Conservation (phyloP, 441 rosid genomes). For the Lepidium campestre region DNA sequence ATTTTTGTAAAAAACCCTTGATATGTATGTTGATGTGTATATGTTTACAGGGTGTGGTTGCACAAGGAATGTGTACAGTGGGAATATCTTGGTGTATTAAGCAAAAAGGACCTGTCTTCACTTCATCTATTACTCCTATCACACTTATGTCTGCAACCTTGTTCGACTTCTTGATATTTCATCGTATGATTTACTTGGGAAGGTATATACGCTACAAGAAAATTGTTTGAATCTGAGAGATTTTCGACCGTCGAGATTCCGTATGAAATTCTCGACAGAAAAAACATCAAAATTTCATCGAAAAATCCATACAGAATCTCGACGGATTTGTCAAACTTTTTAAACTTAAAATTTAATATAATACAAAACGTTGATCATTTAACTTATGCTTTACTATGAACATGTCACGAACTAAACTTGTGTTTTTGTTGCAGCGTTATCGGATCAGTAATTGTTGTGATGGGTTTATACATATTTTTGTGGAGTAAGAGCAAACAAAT, state of each 20-base stretch:
- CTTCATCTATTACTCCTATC: conserved; percentile 25
- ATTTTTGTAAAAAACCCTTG: no score
- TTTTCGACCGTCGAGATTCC: no score
- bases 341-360: no score
- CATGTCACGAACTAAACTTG: not conserved
- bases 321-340: no score
- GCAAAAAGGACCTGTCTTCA: conserved; percentile 29
- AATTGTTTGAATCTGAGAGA: no score
- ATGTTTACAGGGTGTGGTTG: conserved; percentile 43
- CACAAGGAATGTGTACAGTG: conserved; percentile 26
- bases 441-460: conserved; percentile 40
- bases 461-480: conserved; percentile 42
- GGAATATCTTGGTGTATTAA: conserved; percentile 23
- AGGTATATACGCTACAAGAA: no score
- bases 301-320: no score
- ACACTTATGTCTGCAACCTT: conserved; percentile 25
- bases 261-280: no score
- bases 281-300: no score
- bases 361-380: no score
- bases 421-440: conserved; percentile 25
- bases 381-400: no score
- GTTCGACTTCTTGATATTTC: conserved; percentile 29
- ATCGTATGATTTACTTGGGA: conserved; percentile 25
- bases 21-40: not conserved
- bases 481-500: conserved; percentile 44